Evolutionary conservation across 352 stramenopile genomes (phyloP), one percentile per base, ranked within the genome.

Genomic region (Phytophthora chlamydospora): DNA sequence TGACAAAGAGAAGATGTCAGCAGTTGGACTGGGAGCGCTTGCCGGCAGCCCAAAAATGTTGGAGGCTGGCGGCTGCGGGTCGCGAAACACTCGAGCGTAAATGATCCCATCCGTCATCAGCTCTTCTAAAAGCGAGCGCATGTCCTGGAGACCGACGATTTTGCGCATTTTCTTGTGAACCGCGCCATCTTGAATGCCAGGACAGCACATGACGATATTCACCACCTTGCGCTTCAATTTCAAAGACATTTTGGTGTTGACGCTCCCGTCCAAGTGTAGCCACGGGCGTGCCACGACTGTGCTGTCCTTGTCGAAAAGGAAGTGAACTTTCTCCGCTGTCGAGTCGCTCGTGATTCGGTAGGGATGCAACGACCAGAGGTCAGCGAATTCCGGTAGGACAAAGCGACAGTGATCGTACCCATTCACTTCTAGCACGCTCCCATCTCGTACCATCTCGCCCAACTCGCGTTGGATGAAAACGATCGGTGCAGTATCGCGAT

Each of bases 121-220:
- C 46, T 93, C 81, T 41, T 93, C 81, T 21, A 92, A 48, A 6
- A 95, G 66, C 11, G 65, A 75, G 7, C 83, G 72, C 61, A 88
- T 80, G 33, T 89, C 79, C 70, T 93, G 87, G 0, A 95, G 58
- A 29, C 79, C 85, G 32, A 95, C 13, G 27, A 90, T 61, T 14
- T 85, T 86, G 12, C 80, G 78, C 79, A 92, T 89, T 44, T 91
- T 91, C 24, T 66, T 68, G 52, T 90, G 78, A 40, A 95, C 60
- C 21, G 38, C 49, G 11, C 36, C 49, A 52, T 95, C 84, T 41
- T 68, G 62, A 51, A 95, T 89, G 1, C 87, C 87, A 21, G 87
- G 87, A 0, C 51, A 78, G 39, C 75, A 89, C 73, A 91, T 86
- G 14, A 93, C 68, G 31, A 93, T 90, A 56, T 92, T 95, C 14